Evolutionary conservation across 768 basidiomycete genomes (phyloP).

Genomic region (Mycena vitilis): DNA sequence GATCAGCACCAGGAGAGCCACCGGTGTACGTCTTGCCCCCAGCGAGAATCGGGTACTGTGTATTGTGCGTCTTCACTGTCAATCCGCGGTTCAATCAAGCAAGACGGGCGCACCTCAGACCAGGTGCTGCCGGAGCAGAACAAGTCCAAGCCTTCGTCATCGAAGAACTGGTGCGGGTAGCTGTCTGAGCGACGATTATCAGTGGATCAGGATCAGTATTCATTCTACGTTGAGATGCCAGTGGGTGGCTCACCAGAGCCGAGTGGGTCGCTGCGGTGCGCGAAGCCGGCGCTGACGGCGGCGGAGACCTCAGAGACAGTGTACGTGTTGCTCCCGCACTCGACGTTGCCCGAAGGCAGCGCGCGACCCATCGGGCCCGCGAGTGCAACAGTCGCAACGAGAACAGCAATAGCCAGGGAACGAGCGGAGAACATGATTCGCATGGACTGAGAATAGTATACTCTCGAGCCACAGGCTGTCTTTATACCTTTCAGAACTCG

Average conservation of each 20-base stretch:
- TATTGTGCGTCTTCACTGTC: background rate
- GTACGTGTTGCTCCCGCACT: conserved; percentile 37
- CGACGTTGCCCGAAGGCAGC: conserved; percentile 37
- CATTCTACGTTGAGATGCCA: background rate
- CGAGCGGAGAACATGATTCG: conserved; percentile 19
- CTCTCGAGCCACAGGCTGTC: background rate
- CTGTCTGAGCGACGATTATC: conserved; percentile 24
- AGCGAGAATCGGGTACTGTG: conserved; percentile 37
- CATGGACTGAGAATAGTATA: background rate
- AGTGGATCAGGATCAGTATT: background rate
- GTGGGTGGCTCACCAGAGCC: conserved; percentile 29
- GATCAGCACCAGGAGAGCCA: conserved; percentile 42
- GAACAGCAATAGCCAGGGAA: conserved; percentile 12
- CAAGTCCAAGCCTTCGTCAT: conserved; percentile 38
- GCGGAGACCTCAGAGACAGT: conserved; percentile 34
- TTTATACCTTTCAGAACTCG: conserved; percentile 1
- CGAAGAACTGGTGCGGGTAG: conserved; percentile 39
- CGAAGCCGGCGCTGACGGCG: conserved; percentile 31
- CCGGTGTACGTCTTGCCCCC: conserved; percentile 36
- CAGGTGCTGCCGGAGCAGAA: conserved; percentile 36
- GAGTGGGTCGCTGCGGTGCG: conserved; percentile 34
- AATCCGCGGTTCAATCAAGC: too few species aligned
- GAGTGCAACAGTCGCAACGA: conserved; percentile 18
- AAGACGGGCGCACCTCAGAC: conserved; percentile 30
- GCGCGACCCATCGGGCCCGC: conserved; percentile 31